phyloP scores from a whole-genome alignment of 192 early-diverging fungal species.

The Rhizoclosmatium globosum region DNA sequence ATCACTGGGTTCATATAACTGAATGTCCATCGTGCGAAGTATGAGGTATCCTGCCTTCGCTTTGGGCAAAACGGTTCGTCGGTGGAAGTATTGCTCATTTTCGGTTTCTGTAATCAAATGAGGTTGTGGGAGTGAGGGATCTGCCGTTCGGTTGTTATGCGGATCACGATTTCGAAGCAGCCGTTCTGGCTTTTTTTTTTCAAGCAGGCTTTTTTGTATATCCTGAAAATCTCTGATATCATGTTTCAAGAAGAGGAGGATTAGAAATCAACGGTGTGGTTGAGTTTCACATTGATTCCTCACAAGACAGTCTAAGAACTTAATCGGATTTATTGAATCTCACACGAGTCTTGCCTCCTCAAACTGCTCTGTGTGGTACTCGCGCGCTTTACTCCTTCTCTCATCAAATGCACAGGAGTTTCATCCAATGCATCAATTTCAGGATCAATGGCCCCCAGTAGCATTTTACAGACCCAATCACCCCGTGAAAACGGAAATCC shows the following conservation, averaged over 20 bases:
- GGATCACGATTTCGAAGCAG: too few species aligned
- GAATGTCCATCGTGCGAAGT: slow-evolving; percentile 40
- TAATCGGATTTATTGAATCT: too few species aligned
- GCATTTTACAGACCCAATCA: slow-evolving; percentile 37
- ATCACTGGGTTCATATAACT: slow-evolving; percentile 52
- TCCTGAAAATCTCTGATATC: too few species aligned
- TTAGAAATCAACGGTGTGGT: too few species aligned
- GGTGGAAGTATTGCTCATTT: slow-evolving; percentile 1
- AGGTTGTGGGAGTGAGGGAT: too few species aligned
- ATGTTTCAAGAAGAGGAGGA: too few species aligned
- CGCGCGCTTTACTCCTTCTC: background rate
- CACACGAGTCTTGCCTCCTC: too few species aligned
- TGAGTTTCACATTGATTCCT: too few species aligned
- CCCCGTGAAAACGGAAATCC: slow-evolving; percentile 30
- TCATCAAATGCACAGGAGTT: background rate
- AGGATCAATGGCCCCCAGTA: slow-evolving; percentile 27
- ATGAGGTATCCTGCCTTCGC: slow-evolving; percentile 30
- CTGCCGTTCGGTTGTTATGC: too few species aligned
- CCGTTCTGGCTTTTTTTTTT: too few species aligned
- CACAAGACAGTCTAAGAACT: too few species aligned
- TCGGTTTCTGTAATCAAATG: background rate
- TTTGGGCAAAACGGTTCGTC: background rate
- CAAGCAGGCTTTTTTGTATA: too few species aligned
- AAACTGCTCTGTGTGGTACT: background rate
- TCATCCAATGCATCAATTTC: slow-evolving; percentile 35